phyloP scores from a whole-genome alignment of 1,139 yeast genomes.

The Scheffersomyces illinoinensis region DNA sequence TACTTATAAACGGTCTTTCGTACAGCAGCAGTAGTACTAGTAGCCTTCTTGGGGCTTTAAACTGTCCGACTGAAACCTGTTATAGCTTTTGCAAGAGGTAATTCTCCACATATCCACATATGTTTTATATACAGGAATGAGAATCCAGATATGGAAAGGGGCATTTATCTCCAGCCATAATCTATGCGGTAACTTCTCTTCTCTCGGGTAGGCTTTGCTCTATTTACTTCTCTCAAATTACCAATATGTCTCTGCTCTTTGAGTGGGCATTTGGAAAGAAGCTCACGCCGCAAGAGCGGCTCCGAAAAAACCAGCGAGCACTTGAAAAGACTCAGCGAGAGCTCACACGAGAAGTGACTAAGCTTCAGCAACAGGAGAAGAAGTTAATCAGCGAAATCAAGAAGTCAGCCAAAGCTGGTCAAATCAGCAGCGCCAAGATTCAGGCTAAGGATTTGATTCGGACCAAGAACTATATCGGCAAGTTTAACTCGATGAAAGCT shows the following conservation, averaged over 20 bases:
- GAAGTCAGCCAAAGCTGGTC: constrained; percentile 88
- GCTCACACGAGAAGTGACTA: constrained; percentile 79
- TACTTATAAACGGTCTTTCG: neutral
- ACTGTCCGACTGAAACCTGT: neutral
- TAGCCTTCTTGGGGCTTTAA: no score
- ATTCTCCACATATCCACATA: neutral
- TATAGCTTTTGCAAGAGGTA: neutral
- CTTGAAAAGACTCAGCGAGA: constrained; percentile 93
- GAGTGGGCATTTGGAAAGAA: constrained; percentile 97
- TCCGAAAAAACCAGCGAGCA: constrained; percentile 93
- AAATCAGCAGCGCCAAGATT: constrained; percentile 83
- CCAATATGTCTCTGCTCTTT: constrained; percentile 40
- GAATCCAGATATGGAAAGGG: neutral
- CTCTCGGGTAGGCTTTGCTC: neutral
- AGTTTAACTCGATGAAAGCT: constrained; percentile 92
- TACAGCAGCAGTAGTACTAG: no score
- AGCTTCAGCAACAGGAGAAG: constrained; percentile 89
- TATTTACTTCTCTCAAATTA: neutral
- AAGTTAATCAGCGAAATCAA: constrained; percentile 82
- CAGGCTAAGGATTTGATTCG: constrained; percentile 95
- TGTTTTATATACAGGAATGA: neutral
- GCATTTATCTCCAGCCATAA: neutral
- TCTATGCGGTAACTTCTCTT: neutral
- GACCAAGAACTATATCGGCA: constrained; percentile 77
- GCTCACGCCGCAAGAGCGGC: constrained; percentile 90